Conservation (phyloP, 2,329 filamentous ascomycete genomes). For the Cryphonectria parasitica region DNA sequence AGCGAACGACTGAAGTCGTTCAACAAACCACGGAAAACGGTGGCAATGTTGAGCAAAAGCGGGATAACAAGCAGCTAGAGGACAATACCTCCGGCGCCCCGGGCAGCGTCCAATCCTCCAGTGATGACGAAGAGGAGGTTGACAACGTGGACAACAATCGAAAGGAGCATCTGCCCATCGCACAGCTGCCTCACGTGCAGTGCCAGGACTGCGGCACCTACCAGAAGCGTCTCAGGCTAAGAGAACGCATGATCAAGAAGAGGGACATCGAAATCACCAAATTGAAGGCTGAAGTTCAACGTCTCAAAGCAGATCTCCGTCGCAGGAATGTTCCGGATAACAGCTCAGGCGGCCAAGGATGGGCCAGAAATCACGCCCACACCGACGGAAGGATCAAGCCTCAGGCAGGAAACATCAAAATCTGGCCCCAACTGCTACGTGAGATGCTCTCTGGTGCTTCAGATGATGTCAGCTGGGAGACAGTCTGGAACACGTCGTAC, state of each 20-base stretch:
- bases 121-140: neutral
- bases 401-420: neutral
- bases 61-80: neutral
- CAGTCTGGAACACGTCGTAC: conserved; percentile 12
- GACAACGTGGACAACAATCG: neutral
- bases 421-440: neutral
- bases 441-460: neutral
- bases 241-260: neutral
- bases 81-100: too few relatives aligned
- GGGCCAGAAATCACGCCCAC: neutral
- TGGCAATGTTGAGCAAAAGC: neutral
- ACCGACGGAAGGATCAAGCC: neutral
- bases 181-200: neutral
- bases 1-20: neutral
- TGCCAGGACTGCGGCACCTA: neutral
- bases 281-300: neutral
- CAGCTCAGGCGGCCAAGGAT: neutral
- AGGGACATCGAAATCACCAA: neutral
- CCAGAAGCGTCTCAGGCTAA: neutral
- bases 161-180: neutral
- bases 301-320: neutral
- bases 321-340: too few relatives aligned
- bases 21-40: neutral
- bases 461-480: neutral
- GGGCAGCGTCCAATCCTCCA: neutral